Evolutionary conservation across 495 filamentous ascomycete species (phyloP).

Genomic region (Aspergillus sclerotiicarbonarius): DNA sequence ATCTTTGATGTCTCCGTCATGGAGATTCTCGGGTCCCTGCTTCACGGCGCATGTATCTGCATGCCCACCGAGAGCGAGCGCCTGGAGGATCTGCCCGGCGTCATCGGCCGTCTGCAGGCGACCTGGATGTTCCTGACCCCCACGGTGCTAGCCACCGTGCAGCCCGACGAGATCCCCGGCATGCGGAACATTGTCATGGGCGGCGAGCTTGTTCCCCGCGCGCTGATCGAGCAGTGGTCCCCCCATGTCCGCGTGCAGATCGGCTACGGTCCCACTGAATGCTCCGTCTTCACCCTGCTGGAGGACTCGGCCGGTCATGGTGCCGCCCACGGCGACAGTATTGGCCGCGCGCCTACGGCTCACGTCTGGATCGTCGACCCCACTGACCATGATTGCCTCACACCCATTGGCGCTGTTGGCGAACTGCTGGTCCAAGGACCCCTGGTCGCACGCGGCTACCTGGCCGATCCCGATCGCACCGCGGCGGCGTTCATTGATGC

Average conservation of each 20-base stretch:
- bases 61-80: not conserved
- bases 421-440: constrained; percentile 46
- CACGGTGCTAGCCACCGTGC: not conserved
- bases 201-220: not conserved
- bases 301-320: no score
- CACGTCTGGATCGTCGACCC: constrained; percentile 38
- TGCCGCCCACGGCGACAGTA: no score
- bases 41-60: not conserved
- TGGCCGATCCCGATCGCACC: constrained; percentile 34
- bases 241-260: no score
- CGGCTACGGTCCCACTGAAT: no score
- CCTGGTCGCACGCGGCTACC: constrained; percentile 40
- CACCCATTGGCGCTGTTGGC: constrained; percentile 41
- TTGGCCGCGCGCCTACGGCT: no score
- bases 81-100: not conserved
- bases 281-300: no score
- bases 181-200: not conserved
- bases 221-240: not conserved
- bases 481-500: constrained; percentile 22
- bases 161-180: not conserved
- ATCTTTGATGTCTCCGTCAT: not conserved
- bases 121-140: not conserved
- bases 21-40: not conserved
- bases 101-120: not conserved
- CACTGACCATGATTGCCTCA: constrained; percentile 26